These are phyloP conservation scores for Pythium monospermum DNA, from an alignment of 352 stramenopile genomes.

Conservation along the genomic window DNA sequence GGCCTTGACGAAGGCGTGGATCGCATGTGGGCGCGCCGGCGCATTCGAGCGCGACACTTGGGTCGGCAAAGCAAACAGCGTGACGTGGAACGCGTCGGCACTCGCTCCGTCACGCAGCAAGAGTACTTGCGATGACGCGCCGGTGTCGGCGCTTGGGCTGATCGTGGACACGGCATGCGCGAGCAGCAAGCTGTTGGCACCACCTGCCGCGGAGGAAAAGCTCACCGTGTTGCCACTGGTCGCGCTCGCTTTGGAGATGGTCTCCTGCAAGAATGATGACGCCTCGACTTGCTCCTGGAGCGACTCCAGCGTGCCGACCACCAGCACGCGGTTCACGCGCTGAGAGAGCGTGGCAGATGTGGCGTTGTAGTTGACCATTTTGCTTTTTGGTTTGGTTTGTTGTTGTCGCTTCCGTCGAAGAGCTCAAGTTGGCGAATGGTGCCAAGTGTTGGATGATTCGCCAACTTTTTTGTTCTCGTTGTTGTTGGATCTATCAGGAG, in stretches of 20 bases:
- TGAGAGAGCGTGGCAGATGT: slow-evolving; percentile 13
- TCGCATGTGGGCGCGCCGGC: slow-evolving; percentile 63
- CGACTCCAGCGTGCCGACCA: slow-evolving; percentile 44
- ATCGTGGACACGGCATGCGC: slow-evolving; percentile 41
- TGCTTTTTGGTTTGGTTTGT: neutral
- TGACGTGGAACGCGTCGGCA: slow-evolving; percentile 32
- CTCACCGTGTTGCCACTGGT: slow-evolving; percentile 20
- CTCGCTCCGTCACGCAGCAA: slow-evolving; percentile 26
- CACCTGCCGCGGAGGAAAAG: slow-evolving; percentile 27
- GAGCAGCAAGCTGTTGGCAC: slow-evolving; percentile 41
- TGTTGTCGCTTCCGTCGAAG: neutral
- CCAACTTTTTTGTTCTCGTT: neutral
- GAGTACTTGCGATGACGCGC: slow-evolving; percentile 41
- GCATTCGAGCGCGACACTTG: slow-evolving; percentile 68
- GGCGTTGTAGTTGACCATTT: slow-evolving; percentile 35
- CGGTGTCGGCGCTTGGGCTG: slow-evolving; percentile 34
- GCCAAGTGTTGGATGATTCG: too few relatives aligned
- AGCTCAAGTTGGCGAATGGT: slow-evolving; percentile 15
- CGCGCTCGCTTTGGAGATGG: slow-evolving; percentile 21
- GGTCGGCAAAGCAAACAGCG: slow-evolving; percentile 55
- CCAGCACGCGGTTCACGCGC: slow-evolving; percentile 49
- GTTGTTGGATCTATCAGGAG: too few relatives aligned
- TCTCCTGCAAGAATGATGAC: slow-evolving; percentile 34
- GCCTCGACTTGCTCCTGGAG: slow-evolving; percentile 27
- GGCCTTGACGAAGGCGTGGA: slow-evolving; percentile 58